Evolutionary conservation across 352 stramenopile species (phyloP), one percentile per base, ranked within the genome.

Genomic region (Peronospora farinosa): DNA sequence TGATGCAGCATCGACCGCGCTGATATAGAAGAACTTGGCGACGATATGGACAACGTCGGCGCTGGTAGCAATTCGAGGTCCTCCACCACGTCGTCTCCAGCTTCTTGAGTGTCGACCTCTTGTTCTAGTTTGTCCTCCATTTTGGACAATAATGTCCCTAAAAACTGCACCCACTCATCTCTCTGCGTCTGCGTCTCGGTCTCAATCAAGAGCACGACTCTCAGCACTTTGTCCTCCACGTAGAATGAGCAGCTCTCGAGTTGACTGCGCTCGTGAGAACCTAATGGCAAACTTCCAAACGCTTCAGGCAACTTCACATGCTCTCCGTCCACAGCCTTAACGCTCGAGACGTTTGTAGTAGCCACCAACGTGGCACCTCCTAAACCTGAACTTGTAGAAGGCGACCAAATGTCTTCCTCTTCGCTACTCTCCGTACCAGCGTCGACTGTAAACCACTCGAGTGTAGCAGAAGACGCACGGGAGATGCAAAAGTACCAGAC

Each of bases 401-500:
- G 36, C 13, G 32, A 41, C 8, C 2, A 17, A 10, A 17, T 17
- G 15, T 64, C 61, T 7, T 65, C 60, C 0, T 66, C 63, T 0
- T 63, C 57, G 12, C 57, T 69, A 25, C 55, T 70, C 2, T 71
- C 65, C 5, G 63, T 67, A 11, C 56, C 60, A 8, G 54, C 47
- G 23, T 70, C 59, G 32, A 77, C 44, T 7, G 56, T 65, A 28
- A 76, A 72, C 71, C 71, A 81, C 47, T 74, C 54, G 30, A 81
- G 51, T 33, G 48, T 36, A 9, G 57, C 37, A 8, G 41, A 13
- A 36, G 52, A 39, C n/a, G 54, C 40, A 9, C 27, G 41, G 1
- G 56, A 38, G 37, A 72, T 54, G 49, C 69, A 79, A 30, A 78
- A 69, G 53, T 82, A 79, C 72, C 72, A 82, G 36, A 68, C 48